These are phyloP conservation scores for Tylopilus cervinicoccineus DNA, from an alignment of 768 basidiomycete species.

Conservation along the genomic window DNA sequence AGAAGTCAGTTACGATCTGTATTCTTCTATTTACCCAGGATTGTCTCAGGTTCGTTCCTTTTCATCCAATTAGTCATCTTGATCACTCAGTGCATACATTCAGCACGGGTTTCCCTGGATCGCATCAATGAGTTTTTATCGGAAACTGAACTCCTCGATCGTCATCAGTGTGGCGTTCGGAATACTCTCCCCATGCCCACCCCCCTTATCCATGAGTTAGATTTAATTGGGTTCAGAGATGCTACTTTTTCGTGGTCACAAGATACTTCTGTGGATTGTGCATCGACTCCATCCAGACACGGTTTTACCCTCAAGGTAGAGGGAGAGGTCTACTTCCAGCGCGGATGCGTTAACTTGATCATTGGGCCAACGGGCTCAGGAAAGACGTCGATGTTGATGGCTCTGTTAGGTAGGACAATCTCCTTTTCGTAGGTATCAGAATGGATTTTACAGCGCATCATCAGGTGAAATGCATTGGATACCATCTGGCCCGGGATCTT, in stretches of 20 bases:
- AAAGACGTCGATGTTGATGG: constrained; percentile 65
- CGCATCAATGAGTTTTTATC: not conserved
- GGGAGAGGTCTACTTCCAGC: not conserved
- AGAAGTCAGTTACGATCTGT: not conserved
- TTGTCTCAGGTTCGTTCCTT: not conserved
- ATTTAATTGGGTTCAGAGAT: not conserved
- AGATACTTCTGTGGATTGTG: too few species aligned
- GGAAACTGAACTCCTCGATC: not conserved
- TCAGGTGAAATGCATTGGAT: constrained; percentile 59
- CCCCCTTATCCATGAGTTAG: too few species aligned
- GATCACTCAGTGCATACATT: too few species aligned
- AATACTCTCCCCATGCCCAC: too few species aligned
- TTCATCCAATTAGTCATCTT: not conserved
- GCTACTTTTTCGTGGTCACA: constrained; percentile 6
- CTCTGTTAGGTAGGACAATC: too few species aligned
- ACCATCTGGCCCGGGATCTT: constrained; percentile 48
- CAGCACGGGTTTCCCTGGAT: not conserved
- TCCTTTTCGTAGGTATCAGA: too few species aligned
- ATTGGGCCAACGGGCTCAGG: constrained; percentile 58
- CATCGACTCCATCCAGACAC: too few species aligned
- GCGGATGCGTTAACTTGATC: constrained; percentile 18
- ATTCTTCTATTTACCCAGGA: not conserved
- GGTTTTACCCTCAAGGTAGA: too few species aligned
- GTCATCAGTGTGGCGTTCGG: too few species aligned
- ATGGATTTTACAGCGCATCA: too few species aligned